phyloP scores from a whole-genome alignment of 2,329 filamentous ascomycete genomes.

The Arthroderma uncinatum region DNA sequence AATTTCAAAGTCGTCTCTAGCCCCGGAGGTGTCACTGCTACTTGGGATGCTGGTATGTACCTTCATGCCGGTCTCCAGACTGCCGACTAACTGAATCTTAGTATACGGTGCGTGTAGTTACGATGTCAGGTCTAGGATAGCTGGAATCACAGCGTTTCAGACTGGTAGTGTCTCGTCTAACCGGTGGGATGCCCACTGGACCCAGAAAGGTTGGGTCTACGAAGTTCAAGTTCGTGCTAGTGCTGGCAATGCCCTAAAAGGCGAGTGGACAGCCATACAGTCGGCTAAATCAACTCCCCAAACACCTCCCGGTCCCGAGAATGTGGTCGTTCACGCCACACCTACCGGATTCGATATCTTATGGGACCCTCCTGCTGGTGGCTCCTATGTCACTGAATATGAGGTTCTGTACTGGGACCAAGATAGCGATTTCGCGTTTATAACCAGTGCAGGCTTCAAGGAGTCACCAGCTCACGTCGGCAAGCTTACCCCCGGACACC shows the following conservation, averaged over 20 bases:
- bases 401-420: background rate
- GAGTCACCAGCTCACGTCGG: background rate
- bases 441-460: background rate
- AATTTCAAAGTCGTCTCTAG: background rate
- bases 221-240: slow-evolving; percentile 1
- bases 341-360: background rate
- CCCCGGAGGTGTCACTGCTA: background rate
- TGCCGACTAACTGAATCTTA: background rate
- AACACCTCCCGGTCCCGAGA: background rate
- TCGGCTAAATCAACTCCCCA: background rate
- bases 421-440: background rate
- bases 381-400: background rate
- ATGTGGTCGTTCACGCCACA: background rate
- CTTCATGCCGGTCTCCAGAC: background rate
- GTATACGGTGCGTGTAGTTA: background rate
- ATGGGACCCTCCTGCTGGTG: background rate
- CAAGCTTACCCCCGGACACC: background rate
- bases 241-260: background rate
- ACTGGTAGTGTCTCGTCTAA: background rate
- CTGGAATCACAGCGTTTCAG: background rate
- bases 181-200: background rate
- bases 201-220: slow-evolving; percentile 1
- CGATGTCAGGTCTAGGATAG: background rate
- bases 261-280: background rate
- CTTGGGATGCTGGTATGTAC: background rate